phyloP scores from a whole-genome alignment of 441 rosid species.

The Omphalea diandra region DNA sequence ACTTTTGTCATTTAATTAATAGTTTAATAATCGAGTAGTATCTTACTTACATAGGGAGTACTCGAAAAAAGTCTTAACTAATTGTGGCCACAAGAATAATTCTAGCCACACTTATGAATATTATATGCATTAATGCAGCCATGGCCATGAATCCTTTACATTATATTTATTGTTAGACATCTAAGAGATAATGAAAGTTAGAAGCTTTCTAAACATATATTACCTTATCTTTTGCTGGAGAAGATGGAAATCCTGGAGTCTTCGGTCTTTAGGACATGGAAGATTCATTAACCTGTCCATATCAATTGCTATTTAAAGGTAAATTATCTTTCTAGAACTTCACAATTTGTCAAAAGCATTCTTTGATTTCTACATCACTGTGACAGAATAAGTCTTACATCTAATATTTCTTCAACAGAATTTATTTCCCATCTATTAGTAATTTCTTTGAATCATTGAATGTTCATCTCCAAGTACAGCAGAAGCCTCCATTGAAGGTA shows the following conservation, averaged over 20 bases:
- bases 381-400: not conserved
- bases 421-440: no score
- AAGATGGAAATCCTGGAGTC: slow-evolving; percentile 4
- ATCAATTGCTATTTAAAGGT: not conserved
- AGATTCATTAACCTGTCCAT: not conserved
- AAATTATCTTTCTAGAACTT: slow-evolving; percentile 10
- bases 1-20: no score
- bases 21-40: no score
- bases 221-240: not conserved
- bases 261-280: not conserved
- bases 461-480: not conserved
- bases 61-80: no score
- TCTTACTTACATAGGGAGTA: no score
- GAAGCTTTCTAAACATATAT: not conserved
- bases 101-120: no score
- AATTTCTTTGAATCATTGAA: no score
- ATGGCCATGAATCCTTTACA: not conserved
- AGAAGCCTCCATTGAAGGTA: no score
- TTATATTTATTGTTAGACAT: not conserved
- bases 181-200: not conserved
- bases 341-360: slow-evolving; percentile 7
- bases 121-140: not conserved
- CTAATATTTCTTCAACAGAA: not conserved
- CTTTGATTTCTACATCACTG: not conserved
- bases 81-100: no score